Evolutionary conservation across 78 protist species (phyloP).

Genomic region (Dictyostelium citrinum): DNA sequence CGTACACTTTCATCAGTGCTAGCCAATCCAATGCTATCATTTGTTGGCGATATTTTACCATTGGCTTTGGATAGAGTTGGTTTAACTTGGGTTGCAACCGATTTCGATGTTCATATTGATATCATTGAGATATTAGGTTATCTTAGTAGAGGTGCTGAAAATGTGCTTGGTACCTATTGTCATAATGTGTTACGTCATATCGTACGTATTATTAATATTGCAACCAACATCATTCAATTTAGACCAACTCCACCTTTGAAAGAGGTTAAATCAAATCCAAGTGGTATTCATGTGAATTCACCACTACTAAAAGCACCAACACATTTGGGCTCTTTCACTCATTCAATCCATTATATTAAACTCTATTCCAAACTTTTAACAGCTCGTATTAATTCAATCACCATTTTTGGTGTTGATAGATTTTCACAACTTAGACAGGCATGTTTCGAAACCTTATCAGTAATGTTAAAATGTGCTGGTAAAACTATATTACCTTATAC

Average conservation of each 20-base stretch:
- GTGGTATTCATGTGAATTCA: neutral
- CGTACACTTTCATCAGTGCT: neutral
- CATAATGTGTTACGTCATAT: conserved; percentile 60
- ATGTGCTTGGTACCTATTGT: conserved; percentile 51
- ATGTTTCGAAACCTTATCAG: conserved; percentile 54
- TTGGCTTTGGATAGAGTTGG: conserved; percentile 72
- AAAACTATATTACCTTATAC: conserved; percentile 45
- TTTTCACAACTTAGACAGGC: conserved; percentile 58
- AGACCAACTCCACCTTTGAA: conserved; percentile 74
- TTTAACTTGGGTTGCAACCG: conserved; percentile 69
- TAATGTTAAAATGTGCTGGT: conserved; percentile 64
- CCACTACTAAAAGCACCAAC: neutral
- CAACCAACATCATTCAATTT: conserved; percentile 57
- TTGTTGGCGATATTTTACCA: conserved; percentile 72
- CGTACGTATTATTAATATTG: conserved; percentile 46
- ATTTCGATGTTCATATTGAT: conserved; percentile 63
- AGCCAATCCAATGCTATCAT: conserved; percentile 46
- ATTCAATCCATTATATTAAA: conserved; percentile 55
- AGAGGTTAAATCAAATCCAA: conserved; percentile 15
- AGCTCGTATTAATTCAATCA: conserved; percentile 37
- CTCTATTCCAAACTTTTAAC: conserved; percentile 22
- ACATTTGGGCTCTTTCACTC: conserved; percentile 70
- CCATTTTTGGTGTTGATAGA: conserved; percentile 43
- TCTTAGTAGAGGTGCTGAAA: conserved; percentile 62
- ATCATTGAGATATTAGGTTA: conserved; percentile 57